Percentiles rank a stretch among this genome's conserved stretches.
phyloP scores from a whole-genome alignment of 768 basidiomycete genomes.

The Mycena sanguinolenta region DNA sequence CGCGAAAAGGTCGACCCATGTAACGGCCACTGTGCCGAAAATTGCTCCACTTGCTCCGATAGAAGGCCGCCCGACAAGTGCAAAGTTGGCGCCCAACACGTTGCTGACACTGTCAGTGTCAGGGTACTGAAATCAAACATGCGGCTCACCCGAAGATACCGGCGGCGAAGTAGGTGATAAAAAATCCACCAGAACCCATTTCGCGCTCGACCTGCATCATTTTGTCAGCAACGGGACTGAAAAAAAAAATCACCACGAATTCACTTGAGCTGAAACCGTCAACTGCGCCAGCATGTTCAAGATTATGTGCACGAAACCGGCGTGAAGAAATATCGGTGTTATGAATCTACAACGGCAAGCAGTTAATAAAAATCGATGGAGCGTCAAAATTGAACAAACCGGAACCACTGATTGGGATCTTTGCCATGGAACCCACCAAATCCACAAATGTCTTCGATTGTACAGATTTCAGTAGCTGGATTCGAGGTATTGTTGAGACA shows the following conservation, averaged over 20 bases:
- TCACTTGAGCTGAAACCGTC: slow-evolving; percentile 81
- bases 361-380: slow-evolving; percentile 13
- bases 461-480: slow-evolving; percentile 76
- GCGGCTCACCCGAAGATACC: slow-evolving; percentile 88
- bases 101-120: slow-evolving; percentile 61
- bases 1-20: slow-evolving; percentile 90
- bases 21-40: slow-evolving; percentile 86
- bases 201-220: slow-evolving; percentile 81
- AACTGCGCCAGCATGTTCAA: slow-evolving; percentile 93
- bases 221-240: not conserved
- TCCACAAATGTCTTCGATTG: slow-evolving; percentile 87
- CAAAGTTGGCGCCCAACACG: slow-evolving; percentile 93
- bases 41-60: slow-evolving; percentile 95
- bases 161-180: slow-evolving; percentile 88
- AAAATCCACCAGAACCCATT: slow-evolving; percentile 90
- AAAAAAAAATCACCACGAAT: not conserved
- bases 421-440: slow-evolving; percentile 76
- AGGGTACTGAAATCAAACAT: not conserved
- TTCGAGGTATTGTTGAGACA: slow-evolving; percentile 90
- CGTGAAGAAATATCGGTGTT: slow-evolving; percentile 92
- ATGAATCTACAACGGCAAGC: slow-evolving; percentile 72
- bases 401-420: slow-evolving; percentile 63
- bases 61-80: slow-evolving; percentile 88
- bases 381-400: slow-evolving; percentile 43
- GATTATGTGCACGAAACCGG: slow-evolving; percentile 92